phyloP scores from a whole-genome alignment of 495 filamentous ascomycete genomes.

The Xylaria nigripes region DNA sequence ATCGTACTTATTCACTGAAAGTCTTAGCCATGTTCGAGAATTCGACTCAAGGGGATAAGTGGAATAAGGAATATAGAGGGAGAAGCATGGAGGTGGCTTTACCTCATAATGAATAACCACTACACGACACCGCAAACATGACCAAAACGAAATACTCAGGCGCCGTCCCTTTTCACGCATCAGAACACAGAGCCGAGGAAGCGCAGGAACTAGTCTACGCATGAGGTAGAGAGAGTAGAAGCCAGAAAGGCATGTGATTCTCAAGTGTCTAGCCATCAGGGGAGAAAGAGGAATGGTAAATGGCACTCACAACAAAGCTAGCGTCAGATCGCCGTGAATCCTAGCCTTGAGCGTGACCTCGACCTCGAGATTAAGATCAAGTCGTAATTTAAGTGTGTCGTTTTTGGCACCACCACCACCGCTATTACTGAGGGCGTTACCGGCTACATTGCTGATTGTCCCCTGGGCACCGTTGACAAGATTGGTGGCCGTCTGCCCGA shows the following conservation, averaged over 20 bases:
- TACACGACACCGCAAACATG: neutral
- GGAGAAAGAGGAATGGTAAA: neutral
- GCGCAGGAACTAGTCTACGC: too few relatives aligned
- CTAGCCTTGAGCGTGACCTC: constrained; percentile 86
- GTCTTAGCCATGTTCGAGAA: neutral
- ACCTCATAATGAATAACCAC: neutral
- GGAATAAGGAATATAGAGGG: neutral
- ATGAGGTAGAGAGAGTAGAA: too few relatives aligned
- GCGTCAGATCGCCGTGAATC: constrained; percentile 83
- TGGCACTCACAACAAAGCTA: constrained; percentile 67
- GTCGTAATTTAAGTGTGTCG: constrained; percentile 65
- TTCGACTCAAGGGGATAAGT: neutral
- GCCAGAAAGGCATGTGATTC: too few relatives aligned
- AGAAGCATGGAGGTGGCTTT: neutral
- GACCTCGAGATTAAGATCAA: constrained; percentile 83
- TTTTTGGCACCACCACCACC: constrained; percentile 44
- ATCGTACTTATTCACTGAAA: neutral
- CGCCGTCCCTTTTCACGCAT: neutral
- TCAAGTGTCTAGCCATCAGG: too few relatives aligned
- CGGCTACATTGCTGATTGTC: constrained; percentile 51
- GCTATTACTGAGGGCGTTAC: constrained; percentile 23
- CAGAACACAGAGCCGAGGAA: neutral
- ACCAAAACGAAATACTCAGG: neutral
- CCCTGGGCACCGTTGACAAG: constrained; percentile 49
- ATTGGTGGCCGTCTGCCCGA: constrained; percentile 57